Percentiles rank a stretch among this genome's conserved stretches.
Conservation (phyloP, 2,329 filamentous ascomycete species). For the Trichoderma afroharzianum region DNA sequence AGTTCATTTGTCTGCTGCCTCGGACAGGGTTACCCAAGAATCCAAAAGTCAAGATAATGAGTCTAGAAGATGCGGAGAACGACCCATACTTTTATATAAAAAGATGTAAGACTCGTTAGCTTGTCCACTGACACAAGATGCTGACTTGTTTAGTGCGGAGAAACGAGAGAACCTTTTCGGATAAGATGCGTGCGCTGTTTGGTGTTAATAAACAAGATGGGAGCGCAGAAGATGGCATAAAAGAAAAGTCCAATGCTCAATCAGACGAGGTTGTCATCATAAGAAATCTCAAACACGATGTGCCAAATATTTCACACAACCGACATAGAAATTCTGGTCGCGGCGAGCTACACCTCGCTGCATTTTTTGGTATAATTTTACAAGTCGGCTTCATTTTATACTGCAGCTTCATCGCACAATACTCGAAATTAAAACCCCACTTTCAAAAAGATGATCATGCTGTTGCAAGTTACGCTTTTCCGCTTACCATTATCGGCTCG, state of each 20-base stretch:
- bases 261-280: background rate
- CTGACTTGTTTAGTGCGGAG: background rate
- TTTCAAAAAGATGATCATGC: background rate
- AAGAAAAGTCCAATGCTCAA: background rate
- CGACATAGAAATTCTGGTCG: background rate
- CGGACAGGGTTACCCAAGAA: background rate
- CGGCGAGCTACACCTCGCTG: background rate
- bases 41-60: background rate
- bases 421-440: background rate
- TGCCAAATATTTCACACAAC: conserved; percentile 10
- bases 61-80: background rate
- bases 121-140: background rate
- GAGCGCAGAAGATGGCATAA: background rate
- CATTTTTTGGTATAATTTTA: background rate
- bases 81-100: background rate
- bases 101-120: background rate
- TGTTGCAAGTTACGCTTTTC: conserved; percentile 25
- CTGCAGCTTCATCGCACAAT: background rate
- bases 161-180: background rate
- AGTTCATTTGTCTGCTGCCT: conserved; percentile 20
- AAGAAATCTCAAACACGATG: background rate
- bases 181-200: background rate
- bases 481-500: conserved; percentile 27
- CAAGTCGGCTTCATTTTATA: background rate
- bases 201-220: background rate